These are phyloP conservation scores for Penicillium nucicola DNA, from an alignment of 495 filamentous ascomycete species.

Conservation along the genomic window DNA sequence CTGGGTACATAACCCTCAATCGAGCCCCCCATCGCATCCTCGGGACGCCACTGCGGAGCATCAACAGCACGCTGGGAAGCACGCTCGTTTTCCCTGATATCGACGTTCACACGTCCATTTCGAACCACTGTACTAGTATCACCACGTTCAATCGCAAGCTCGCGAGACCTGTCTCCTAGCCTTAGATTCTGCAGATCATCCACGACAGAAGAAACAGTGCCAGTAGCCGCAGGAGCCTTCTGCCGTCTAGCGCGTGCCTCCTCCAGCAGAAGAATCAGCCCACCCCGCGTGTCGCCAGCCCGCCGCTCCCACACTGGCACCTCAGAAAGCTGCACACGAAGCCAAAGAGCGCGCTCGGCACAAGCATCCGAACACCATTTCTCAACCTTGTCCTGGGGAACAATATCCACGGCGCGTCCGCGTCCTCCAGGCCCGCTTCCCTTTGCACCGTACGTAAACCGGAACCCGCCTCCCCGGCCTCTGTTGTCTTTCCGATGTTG, in stretches of 20 bases:
- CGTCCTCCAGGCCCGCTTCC: slow-evolving; percentile 51
- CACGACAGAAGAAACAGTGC: slow-evolving; percentile 22
- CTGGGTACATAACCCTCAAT: slow-evolving; percentile 47
- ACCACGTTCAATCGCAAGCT: slow-evolving; percentile 49
- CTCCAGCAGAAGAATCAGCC: slow-evolving; percentile 53
- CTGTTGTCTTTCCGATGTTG: slow-evolving; percentile 46
- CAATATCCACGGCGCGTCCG: slow-evolving; percentile 52
- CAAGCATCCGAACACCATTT: slow-evolving; percentile 86
- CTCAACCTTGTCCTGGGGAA: slow-evolving; percentile 66
- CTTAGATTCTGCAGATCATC: slow-evolving; percentile 31
- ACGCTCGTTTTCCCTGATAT: slow-evolving; percentile 39
- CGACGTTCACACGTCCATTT: slow-evolving; percentile 33
- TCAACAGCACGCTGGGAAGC: slow-evolving; percentile 8
- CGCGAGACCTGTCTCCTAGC: slow-evolving; percentile 24
- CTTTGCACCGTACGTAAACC: slow-evolving; percentile 46
- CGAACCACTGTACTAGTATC: slow-evolving; percentile 30
- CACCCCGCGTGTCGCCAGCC: slow-evolving; percentile 34
- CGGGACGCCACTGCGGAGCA: slow-evolving; percentile 32
- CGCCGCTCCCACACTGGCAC: slow-evolving; percentile 73
- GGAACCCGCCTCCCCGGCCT: slow-evolving; percentile 36
- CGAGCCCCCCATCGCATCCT: slow-evolving; percentile 37
- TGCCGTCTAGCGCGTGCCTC: slow-evolving; percentile 30
- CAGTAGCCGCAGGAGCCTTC: slow-evolving; percentile 7
- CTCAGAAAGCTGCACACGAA: slow-evolving; percentile 80
- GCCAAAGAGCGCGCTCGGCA: slow-evolving; percentile 71